Percentiles rank a stretch among this genome's conserved stretches.
Conservation (phyloP, 2,329 filamentous ascomycete species). For the Coniochaeta sp. region DNA sequence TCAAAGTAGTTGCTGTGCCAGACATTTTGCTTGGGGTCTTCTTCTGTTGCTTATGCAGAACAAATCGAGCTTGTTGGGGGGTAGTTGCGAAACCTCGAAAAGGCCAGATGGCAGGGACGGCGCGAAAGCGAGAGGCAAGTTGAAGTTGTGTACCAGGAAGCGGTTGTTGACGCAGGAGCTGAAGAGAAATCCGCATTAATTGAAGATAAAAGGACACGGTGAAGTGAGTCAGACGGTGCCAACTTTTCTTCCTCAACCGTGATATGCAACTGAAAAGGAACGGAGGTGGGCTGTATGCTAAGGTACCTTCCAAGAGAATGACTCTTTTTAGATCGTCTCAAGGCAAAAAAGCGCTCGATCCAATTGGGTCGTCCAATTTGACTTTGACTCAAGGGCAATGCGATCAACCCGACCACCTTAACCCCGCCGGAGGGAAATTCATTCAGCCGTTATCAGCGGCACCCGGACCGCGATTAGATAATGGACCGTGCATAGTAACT, state of each 20-base stretch:
- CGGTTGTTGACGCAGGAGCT: neutral
- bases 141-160: neutral
- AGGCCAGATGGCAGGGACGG: neutral
- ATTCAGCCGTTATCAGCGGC: constrained; percentile 11
- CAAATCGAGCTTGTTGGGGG: neutral
- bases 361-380: neutral
- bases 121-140: neutral
- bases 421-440: constrained; percentile 11
- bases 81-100: neutral
- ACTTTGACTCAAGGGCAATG: neutral
- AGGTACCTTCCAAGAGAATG: neutral
- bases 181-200: constrained; percentile 1
- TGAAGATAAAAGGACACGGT: neutral
- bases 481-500: constrained; percentile 1
- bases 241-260: constrained; percentile 1
- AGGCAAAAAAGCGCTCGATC: neutral
- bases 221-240: constrained; percentile 1
- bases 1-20: constrained; percentile 63
- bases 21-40: constrained; percentile 31
- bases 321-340: neutral
- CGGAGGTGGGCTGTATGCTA: neutral
- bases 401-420: neutral
- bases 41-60: constrained; percentile 3
- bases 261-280: constrained; percentile 1
- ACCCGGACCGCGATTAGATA: neutral